Evolutionary conservation across 1,139 yeast genomes (phyloP), one percentile per base, ranked within the genome.

Genomic region (Pichia norvegensis): DNA sequence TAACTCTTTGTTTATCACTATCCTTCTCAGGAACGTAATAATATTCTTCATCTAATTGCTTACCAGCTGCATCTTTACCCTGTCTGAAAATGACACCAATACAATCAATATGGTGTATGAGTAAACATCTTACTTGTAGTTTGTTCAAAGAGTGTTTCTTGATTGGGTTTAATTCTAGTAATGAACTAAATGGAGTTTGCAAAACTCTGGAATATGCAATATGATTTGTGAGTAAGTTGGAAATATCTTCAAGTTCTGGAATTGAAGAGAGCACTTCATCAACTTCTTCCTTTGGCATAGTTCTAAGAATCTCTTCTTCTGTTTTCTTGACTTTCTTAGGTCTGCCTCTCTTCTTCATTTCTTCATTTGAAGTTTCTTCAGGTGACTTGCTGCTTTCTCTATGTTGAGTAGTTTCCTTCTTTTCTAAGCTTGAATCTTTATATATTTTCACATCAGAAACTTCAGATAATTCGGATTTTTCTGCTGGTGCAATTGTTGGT

Each of bases 21-120:
- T 92, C 98, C 44, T 80, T 74, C 56, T 87, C 97, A 4, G 90
- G 81, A 52, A 84, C 79, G 59, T 92, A 92, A 63, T 87, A 92
- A 60, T 86, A 92, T 63, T 92, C 97, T 60, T 87, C 95, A 55
- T 90, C 97, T 53, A 92, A 70, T 5, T 87, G 87, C 63, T 87
- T 86, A 14, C 97, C 97, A 2, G 97, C 95, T 4, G 97, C 97
- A 65, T 92, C 97, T 63, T 87, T 90, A 43, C 97, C 97, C 50
- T 76, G 73, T 63, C 97, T 81, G 57, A 79, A 76, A 52, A 92
- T 88, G 11, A 85, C 81, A 14, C 97, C 97, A 47, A 90, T 75
- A 56, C 94, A 82, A 13, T 48, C 51, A 35, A 77, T 67, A 44
- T 68, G 63, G 47, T 71, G 68, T 47, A 74, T 69, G 21, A 83